Evolutionary conservation across 2,329 filamentous ascomycete genomes (phyloP).

Genomic region (Fusarium virguliforme): DNA sequence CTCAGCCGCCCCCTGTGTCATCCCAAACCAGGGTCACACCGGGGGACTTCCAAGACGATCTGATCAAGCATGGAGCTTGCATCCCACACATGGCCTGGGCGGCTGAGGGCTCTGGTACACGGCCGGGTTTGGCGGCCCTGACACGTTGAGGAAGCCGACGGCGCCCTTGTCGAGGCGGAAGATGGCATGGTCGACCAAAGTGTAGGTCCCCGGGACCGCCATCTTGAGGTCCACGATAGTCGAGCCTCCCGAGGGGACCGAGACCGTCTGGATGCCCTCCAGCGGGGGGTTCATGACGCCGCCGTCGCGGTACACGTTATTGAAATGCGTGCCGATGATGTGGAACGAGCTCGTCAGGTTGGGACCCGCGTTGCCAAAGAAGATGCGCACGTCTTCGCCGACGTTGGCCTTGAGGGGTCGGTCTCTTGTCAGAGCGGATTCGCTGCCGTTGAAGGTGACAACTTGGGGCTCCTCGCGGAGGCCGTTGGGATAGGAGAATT

Average conservation of each 20-base stretch:
- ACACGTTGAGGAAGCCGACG: constrained; percentile 19
- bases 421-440: constrained; percentile 32
- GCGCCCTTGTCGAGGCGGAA: constrained; percentile 34
- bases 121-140: constrained; percentile 2
- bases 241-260: constrained; percentile 27
- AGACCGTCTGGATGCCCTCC: constrained; percentile 28
- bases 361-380: constrained; percentile 36
- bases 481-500: constrained; percentile 33
- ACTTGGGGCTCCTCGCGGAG: constrained; percentile 7
- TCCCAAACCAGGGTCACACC: background rate
- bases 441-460: constrained; percentile 21
- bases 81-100: constrained; percentile 10
- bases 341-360: constrained; percentile 36
- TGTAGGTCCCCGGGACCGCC: constrained; percentile 33
- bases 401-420: constrained; percentile 31
- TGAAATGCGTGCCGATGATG: constrained; percentile 31
- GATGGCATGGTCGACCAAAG: constrained; percentile 30
- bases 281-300: constrained; percentile 17
- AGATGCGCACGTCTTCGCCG: constrained; percentile 23
- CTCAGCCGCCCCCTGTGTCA: background rate
- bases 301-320: constrained; percentile 32
- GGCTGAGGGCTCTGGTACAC: constrained; percentile 16
- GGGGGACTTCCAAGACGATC: background rate
- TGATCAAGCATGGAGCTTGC: constrained; percentile 4
- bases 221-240: constrained; percentile 37